These are phyloP conservation scores for Pichia membranifaciens DNA, from an alignment of 805 yeast species.

Conservation along the genomic window DNA sequence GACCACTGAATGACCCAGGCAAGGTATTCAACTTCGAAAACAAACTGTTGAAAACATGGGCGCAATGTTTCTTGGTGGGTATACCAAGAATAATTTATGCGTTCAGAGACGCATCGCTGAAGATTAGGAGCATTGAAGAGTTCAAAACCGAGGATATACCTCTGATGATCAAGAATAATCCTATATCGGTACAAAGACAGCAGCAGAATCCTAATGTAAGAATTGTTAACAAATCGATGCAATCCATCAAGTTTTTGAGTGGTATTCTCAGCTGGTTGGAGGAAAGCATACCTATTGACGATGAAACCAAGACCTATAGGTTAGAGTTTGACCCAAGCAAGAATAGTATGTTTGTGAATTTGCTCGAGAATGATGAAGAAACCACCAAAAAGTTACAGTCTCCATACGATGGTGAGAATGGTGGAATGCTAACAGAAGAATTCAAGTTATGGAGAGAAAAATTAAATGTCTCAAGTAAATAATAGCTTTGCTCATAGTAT, in stretches of 20 bases:
- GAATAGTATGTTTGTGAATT: slow-evolving; percentile 43
- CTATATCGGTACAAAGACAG: slow-evolving; percentile 27
- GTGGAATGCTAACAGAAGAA: slow-evolving; percentile 40
- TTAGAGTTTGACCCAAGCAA: slow-evolving; percentile 48
- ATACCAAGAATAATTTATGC: slow-evolving; percentile 79
- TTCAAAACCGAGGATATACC: slow-evolving; percentile 78
- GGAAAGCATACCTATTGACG: slow-evolving; percentile 44
- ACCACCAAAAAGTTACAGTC: slow-evolving; percentile 27
- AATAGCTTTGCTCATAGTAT: no score
- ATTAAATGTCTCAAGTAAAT: neutral
- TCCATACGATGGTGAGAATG: slow-evolving; percentile 30
- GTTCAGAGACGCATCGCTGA: slow-evolving; percentile 67
- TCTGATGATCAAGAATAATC: slow-evolving; percentile 48
- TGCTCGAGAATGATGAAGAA: slow-evolving; percentile 40
- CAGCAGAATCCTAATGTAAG: slow-evolving; percentile 33
- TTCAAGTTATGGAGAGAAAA: slow-evolving; percentile 51
- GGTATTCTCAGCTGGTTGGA: slow-evolving; percentile 77
- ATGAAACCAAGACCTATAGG: slow-evolving; percentile 46
- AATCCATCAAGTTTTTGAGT: slow-evolving; percentile 80
- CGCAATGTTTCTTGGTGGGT: slow-evolving; percentile 87
- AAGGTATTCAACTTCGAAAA: slow-evolving; percentile 65
- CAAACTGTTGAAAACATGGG: slow-evolving; percentile 81
- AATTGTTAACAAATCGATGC: slow-evolving; percentile 59
- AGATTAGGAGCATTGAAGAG: slow-evolving; percentile 66
- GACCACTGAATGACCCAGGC: slow-evolving; percentile 46